Evolutionary conservation across 495 filamentous ascomycete genomes (phyloP).

Genomic region (Podospora conica): DNA sequence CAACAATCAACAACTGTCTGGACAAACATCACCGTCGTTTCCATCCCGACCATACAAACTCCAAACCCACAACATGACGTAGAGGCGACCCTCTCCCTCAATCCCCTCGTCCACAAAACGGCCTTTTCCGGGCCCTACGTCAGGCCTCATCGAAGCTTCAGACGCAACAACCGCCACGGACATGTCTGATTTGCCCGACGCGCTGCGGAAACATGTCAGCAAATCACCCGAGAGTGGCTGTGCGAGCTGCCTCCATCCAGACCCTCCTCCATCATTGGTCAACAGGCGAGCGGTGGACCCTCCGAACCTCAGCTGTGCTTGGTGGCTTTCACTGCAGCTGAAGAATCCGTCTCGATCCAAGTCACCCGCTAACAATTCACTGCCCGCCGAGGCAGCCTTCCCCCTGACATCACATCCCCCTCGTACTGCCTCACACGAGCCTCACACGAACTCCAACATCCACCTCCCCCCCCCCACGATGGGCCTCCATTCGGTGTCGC

Average conservation of each 20-base stretch:
- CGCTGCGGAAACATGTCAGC: not conserved
- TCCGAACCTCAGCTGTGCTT: not conserved
- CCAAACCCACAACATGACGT: not conserved
- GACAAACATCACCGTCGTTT: not conserved
- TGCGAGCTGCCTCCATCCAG: not conserved
- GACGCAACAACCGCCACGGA: not conserved
- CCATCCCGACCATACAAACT: not conserved
- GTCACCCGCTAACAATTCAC: not conserved
- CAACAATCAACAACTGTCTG: not conserved
- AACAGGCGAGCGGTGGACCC: not conserved
- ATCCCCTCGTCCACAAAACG: not conserved
- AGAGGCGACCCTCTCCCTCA: not conserved
- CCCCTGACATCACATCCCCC: not conserved
- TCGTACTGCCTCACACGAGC: not conserved
- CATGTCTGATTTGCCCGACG: not conserved
- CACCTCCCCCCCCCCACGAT: not conserved
- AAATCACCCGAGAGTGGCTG: not conserved
- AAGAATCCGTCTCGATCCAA: not conserved
- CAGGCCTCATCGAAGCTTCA: not conserved
- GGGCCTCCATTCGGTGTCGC: no score
- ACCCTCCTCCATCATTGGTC: not conserved
- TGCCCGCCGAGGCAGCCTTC: not conserved
- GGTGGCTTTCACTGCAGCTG: not conserved
- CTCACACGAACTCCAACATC: not conserved
- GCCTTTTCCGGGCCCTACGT: not conserved